Conservation (phyloP, 805 yeast genomes). For the Ogataea trehaloabstinens region DNA sequence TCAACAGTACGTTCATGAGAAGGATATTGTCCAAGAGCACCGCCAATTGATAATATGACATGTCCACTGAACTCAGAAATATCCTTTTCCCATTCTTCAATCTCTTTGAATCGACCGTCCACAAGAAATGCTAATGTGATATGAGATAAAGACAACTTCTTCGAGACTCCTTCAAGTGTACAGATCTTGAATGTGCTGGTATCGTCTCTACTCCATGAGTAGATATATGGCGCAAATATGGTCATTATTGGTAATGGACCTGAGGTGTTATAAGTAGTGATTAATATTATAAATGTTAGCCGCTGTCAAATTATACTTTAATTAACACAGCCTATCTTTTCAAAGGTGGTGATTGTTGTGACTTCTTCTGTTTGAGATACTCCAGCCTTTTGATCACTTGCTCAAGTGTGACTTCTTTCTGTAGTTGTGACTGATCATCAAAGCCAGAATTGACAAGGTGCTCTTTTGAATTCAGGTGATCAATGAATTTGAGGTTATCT, state of each 20-base stretch:
- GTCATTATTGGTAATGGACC: constrained; percentile 21
- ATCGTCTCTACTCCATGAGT: constrained; percentile 28
- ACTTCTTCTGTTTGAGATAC: constrained; percentile 32
- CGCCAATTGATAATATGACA: constrained; percentile 32
- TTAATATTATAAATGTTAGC: too few species aligned
- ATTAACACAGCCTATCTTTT: background rate
- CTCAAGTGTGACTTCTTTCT: constrained; percentile 43
- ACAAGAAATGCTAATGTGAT: constrained; percentile 29
- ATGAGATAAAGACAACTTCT: constrained; percentile 11
- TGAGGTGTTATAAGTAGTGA: too few species aligned
- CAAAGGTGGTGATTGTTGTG: constrained; percentile 11
- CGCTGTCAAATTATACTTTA: background rate
- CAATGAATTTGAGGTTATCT: constrained; percentile 77
- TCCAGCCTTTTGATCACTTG: constrained; percentile 44
- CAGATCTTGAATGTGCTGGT: constrained; percentile 14
- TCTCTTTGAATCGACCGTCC: constrained; percentile 24
- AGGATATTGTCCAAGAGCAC: constrained; percentile 30
- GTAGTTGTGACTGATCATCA: constrained; percentile 15
- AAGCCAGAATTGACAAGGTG: constrained; percentile 50
- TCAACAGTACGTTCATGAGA: constrained; percentile 6
- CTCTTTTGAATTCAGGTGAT: constrained; percentile 76
- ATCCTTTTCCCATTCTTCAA: constrained; percentile 25
- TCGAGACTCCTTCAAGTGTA: constrained; percentile 16
- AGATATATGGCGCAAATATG: constrained; percentile 29
- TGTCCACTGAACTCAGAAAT: constrained; percentile 16